phyloP scores from a whole-genome alignment of 2,329 filamentous ascomycete genomes.

The Beauveria bassiana region DNA sequence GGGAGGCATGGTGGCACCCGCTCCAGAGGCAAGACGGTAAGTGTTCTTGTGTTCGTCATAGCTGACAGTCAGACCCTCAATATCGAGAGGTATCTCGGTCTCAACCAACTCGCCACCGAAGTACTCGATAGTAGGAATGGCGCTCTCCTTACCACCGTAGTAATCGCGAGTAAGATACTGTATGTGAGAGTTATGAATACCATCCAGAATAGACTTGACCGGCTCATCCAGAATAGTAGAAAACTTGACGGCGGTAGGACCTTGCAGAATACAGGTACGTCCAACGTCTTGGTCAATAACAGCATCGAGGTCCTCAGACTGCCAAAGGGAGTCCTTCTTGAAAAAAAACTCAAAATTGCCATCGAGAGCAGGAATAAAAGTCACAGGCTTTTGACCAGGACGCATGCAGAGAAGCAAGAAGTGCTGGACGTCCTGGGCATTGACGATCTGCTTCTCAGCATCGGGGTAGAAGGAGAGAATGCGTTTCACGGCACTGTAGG shows the following conservation, averaged over 20 bases:
- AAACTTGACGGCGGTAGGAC: slow-evolving; percentile 85
- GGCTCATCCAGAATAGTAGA: slow-evolving; percentile 87
- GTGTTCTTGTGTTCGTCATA: slow-evolving; percentile 71
- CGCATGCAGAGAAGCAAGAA: slow-evolving; percentile 90
- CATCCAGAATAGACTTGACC: slow-evolving; percentile 87
- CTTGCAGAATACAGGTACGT: slow-evolving; percentile 92
- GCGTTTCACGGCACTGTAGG: slow-evolving; percentile 68
- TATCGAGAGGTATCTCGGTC: slow-evolving; percentile 61
- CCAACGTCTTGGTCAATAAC: slow-evolving; percentile 95
- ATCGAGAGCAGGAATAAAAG: slow-evolving; percentile 91
- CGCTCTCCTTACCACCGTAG: slow-evolving; percentile 64
- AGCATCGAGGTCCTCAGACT: slow-evolving; percentile 94
- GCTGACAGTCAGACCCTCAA: slow-evolving; percentile 79
- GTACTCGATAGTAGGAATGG: slow-evolving; percentile 84
- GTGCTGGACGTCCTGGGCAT: slow-evolving; percentile 95
- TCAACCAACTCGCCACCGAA: slow-evolving; percentile 85
- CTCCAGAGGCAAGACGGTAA: slow-evolving; percentile 72
- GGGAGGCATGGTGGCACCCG: slow-evolving; percentile 67
- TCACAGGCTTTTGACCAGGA: slow-evolving; percentile 89
- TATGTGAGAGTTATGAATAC: slow-evolving; percentile 85
- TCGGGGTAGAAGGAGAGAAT: slow-evolving; percentile 81
- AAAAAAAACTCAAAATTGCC: slow-evolving; percentile 99
- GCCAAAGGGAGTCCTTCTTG: slow-evolving; percentile 99
- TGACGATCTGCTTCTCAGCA: slow-evolving; percentile 85
- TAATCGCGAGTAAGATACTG: slow-evolving; percentile 68